A percentile compares a stretch with the other conserved stretches of the same genome.
phyloP scores from a whole-genome alignment of 2,329 filamentous ascomycete genomes.

The Pleomassaria siparia region DNA sequence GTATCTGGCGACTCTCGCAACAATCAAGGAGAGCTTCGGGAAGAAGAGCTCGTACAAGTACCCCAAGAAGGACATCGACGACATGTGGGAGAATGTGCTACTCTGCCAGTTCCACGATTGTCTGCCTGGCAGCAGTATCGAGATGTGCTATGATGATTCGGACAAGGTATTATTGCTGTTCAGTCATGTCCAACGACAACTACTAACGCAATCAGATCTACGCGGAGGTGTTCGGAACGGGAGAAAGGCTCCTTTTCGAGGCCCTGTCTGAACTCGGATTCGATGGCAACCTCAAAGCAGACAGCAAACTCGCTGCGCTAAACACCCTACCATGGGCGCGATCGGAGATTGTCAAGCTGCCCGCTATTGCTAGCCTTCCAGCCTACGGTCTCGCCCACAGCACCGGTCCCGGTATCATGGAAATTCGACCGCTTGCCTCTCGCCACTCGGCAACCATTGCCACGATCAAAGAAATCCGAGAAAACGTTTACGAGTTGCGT shows the following conservation, averaged over 20 bases:
- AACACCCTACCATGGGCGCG: constrained; percentile 90
- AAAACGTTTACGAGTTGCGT: constrained; percentile 73
- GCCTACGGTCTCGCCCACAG: constrained; percentile 48
- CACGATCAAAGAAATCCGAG: constrained; percentile 53
- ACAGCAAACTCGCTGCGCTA: constrained; percentile 61
- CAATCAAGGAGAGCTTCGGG: constrained; percentile 62
- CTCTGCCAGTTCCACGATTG: constrained; percentile 98
- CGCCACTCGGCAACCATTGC: constrained; percentile 36
- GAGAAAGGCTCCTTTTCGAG: constrained; percentile 69
- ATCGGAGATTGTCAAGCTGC: constrained; percentile 69
- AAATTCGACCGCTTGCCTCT: constrained; percentile 30
- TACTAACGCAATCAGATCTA: constrained; percentile 60
- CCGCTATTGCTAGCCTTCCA: constrained; percentile 36
- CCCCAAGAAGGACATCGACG: constrained; percentile 89
- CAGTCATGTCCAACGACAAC: neutral
- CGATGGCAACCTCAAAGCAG: constrained; percentile 46
- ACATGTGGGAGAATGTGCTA: constrained; percentile 91
- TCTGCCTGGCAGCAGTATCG: constrained; percentile 89
- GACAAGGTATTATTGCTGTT: constrained; percentile 59
- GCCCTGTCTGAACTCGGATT: constrained; percentile 70
- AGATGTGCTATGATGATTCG: constrained; percentile 98
- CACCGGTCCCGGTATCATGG: constrained; percentile 46
- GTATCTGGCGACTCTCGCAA: constrained; percentile 81
- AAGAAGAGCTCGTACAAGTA: constrained; percentile 68
- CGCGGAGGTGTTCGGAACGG: constrained; percentile 76